phyloP scores from a whole-genome alignment of 148 eudicot species.

The Salicornia ramosissima region DNA sequence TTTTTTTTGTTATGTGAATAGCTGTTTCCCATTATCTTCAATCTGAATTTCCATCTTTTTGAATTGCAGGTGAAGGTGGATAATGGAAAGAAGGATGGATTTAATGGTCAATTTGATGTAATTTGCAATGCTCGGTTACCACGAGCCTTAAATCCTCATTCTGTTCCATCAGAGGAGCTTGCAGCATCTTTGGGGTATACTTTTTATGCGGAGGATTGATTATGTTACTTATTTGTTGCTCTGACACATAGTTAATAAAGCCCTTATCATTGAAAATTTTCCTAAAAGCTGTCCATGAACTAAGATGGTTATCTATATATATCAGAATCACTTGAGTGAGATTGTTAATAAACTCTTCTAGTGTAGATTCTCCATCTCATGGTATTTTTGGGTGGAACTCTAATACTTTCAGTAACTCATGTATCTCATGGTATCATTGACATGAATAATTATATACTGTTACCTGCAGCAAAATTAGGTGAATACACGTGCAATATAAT shows the following conservation, averaged over 20 bases:
- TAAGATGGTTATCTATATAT: not conserved
- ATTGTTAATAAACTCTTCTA: not conserved
- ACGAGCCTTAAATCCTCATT: slow-evolving; percentile 93
- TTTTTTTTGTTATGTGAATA: not conserved
- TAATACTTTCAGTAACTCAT: not conserved
- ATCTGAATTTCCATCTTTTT: slow-evolving; percentile 8
- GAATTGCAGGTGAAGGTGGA: slow-evolving; percentile 54
- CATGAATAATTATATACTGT: not conserved
- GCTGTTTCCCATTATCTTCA: slow-evolving; percentile 1
- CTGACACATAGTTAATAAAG: not conserved
- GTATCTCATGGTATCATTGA: not conserved
- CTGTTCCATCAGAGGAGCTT: slow-evolving; percentile 91
- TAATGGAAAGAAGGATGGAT: slow-evolving; percentile 63
- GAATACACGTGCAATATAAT: not conserved
- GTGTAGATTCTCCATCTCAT: not conserved
- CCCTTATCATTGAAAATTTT: not conserved
- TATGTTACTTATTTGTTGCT: not conserved
- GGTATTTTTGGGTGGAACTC: not conserved
- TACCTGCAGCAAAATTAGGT: not conserved
- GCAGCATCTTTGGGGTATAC: slow-evolving; percentile 91
- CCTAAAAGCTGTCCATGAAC: not conserved
- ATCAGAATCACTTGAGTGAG: not conserved
- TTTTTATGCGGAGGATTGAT: not conserved
- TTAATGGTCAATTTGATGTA: slow-evolving; percentile 69
- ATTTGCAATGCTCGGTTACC: slow-evolving; percentile 95